Conservation (phyloP, 176 grass and related monocot species). For the Eleusine indica region DNA sequence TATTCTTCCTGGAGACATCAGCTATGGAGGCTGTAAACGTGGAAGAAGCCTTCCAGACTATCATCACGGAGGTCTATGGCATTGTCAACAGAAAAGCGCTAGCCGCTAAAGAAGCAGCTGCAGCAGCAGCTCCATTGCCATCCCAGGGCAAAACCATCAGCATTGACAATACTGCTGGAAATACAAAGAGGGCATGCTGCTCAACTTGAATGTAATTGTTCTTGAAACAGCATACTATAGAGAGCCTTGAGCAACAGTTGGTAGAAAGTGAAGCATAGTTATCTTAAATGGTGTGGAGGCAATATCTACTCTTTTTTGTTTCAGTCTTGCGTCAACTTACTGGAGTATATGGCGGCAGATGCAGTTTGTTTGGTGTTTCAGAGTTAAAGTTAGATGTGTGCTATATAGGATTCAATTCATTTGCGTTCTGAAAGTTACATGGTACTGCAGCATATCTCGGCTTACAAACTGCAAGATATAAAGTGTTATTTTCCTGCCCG, state of each 20-base stretch:
- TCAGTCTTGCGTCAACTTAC: conserved; percentile 8
- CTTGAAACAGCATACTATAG: conserved; percentile 31
- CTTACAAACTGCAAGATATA: conserved; percentile 26
- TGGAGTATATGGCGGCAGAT: conserved; percentile 1
- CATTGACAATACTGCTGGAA: conserved; percentile 45
- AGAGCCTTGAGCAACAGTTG: conserved; percentile 27
- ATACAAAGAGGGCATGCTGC: conserved; percentile 61
- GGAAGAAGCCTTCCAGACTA: conserved; percentile 79
- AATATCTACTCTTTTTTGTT: conserved; percentile 18
- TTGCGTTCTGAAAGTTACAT: conserved; percentile 42
- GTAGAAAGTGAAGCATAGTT: conserved; percentile 36
- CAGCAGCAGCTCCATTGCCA: conserved; percentile 48
- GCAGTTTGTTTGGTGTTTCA: conserved; percentile 43
- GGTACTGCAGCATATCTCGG: conserved; percentile 35
- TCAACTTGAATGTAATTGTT: conserved; percentile 44
- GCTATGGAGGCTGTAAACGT: conserved; percentile 84
- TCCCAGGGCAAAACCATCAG: conserved; percentile 66
- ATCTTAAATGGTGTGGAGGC: conserved; percentile 20
- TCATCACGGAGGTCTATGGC: conserved; percentile 74
- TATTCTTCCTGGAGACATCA: conserved; percentile 83
- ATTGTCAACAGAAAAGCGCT: conserved; percentile 76
- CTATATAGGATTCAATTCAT: conserved; percentile 39
- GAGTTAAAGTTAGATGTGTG: conserved; percentile 44
- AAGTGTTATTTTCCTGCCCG: not conserved
- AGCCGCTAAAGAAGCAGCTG: conserved; percentile 59